phyloP scores from a whole-genome alignment of 2,329 filamentous ascomycete species.

The Trichophyton simii region DNA sequence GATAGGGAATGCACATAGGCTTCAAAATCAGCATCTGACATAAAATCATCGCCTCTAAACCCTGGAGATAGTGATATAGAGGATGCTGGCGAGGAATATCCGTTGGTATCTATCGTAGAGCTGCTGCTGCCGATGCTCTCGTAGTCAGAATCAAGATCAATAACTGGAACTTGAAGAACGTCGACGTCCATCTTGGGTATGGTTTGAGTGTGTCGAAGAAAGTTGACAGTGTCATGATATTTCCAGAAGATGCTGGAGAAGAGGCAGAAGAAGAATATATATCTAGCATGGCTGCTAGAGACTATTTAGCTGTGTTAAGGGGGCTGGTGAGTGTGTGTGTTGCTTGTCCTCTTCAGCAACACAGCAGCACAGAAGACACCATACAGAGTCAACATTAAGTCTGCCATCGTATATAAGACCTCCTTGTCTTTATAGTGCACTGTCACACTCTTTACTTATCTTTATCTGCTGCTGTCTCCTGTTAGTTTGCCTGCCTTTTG shows the following conservation, averaged over 20 bases:
- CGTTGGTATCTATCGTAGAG: background rate
- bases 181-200: background rate
- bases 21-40: slow-evolving; percentile 19
- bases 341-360: background rate
- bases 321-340: background rate
- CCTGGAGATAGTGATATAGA: background rate
- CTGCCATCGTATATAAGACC: background rate
- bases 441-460: background rate
- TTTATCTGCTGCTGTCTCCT: background rate
- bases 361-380: background rate
- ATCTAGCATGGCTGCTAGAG: background rate
- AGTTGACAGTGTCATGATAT: background rate
- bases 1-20: slow-evolving; percentile 11
- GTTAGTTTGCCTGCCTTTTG: background rate
- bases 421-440: background rate
- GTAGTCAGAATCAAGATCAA: background rate
- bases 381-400: background rate
- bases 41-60: slow-evolving; percentile 16
- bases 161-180: background rate
- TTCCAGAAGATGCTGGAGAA: background rate
- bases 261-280: background rate
- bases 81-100: background rate
- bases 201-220: background rate
- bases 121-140: background rate
- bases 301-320: background rate